These are phyloP conservation scores for Ascochyta rabiei DNA, from an alignment of 2,329 filamentous ascomycete species.

Conservation along the genomic window DNA sequence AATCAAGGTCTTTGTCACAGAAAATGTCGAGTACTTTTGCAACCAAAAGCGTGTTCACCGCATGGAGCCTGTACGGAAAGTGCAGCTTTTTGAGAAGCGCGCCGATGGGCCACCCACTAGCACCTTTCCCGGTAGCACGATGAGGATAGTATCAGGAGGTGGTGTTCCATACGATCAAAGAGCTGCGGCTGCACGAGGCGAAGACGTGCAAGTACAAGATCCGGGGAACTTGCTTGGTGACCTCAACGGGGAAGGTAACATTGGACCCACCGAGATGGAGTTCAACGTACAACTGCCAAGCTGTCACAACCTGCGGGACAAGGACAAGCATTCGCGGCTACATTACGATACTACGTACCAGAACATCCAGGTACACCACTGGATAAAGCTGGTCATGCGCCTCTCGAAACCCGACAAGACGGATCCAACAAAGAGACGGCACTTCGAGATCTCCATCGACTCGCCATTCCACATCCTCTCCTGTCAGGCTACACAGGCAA, in stretches of 20 bases:
- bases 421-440: constrained; percentile 78
- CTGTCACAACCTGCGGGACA: constrained; percentile 80
- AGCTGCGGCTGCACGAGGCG: constrained; percentile 61
- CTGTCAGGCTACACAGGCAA: constrained; percentile 89
- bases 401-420: constrained; percentile 82
- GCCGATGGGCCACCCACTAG: constrained; percentile 78
- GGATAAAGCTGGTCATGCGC: constrained; percentile 97
- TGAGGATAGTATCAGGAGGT: constrained; percentile 79
- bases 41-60: constrained; percentile 83
- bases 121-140: constrained; percentile 75
- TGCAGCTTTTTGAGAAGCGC: constrained; percentile 85
- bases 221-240: constrained; percentile 79
- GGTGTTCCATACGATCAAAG: constrained; percentile 72
- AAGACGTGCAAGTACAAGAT: constrained; percentile 60
- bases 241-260: constrained; percentile 72
- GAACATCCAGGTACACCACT: constrained; percentile 92
- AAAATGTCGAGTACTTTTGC: constrained; percentile 90
- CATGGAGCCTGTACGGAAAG: constrained; percentile 82
- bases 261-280: constrained; percentile 91
- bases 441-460: constrained; percentile 96
- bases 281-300: constrained; percentile 92
- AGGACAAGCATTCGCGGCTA: constrained; percentile 68
- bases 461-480: constrained; percentile 93
- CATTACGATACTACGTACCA: constrained; percentile 93
- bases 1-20: constrained; percentile 88